phyloP scores from a whole-genome alignment of 148 eudicot species.

The Arbutus unedo region DNA sequence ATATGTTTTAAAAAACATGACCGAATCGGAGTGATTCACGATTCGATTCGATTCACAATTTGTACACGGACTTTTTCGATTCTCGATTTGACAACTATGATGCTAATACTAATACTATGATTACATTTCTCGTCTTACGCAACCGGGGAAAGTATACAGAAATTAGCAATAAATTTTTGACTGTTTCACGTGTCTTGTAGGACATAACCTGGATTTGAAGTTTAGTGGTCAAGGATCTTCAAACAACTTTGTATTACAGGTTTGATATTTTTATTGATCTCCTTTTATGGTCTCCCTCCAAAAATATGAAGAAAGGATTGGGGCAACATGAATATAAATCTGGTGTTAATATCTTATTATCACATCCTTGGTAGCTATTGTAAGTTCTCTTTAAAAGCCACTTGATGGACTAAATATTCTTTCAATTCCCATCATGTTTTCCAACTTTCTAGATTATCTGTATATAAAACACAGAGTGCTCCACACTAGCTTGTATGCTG shows the following conservation, averaged over 20 bases:
- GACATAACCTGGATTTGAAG: slow-evolving; percentile 24
- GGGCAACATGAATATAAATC: neutral
- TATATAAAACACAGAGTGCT: neutral
- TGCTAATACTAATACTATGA: neutral
- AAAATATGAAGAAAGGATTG: neutral
- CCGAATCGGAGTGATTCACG: too few species aligned
- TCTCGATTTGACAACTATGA: too few species aligned
- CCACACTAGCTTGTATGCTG: neutral
- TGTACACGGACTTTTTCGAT: too few species aligned
- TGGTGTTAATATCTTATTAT: neutral
- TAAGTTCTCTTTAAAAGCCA: neutral
- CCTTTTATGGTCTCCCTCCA: neutral
- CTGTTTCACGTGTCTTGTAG: slow-evolving; percentile 30
- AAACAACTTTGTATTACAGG: slow-evolving; percentile 46
- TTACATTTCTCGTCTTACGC: neutral
- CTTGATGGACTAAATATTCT: neutral
- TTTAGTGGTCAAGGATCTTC: slow-evolving; percentile 27
- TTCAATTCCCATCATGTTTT: neutral
- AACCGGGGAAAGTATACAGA: too few species aligned
- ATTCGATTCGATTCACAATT: too few species aligned
- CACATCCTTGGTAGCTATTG: neutral
- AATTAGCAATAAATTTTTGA: neutral
- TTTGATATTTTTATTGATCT: slow-evolving; percentile 22
- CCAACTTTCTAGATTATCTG: neutral
- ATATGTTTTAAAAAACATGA: too few species aligned